Percentiles rank a stretch among this genome's conserved stretches.
Evolutionary conservation across 805 yeast genomes (phyloP).

Genomic region (Ogataea glucozyma): DNA sequence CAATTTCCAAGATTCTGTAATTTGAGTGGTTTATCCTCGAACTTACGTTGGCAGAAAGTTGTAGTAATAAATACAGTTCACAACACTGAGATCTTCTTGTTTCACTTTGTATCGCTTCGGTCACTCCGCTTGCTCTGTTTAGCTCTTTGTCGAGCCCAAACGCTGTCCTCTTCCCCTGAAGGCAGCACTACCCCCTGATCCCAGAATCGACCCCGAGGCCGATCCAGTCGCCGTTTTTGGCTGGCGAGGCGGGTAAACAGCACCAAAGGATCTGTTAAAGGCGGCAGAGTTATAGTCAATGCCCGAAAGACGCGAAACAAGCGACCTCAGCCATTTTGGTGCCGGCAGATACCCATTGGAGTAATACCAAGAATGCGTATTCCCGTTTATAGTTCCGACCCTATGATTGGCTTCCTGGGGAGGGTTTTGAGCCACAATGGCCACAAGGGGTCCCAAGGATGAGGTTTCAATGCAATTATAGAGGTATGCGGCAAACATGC

Average conservation of each 20-base stretch:
- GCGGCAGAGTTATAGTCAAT: conserved; percentile 33
- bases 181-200: conserved; percentile 38
- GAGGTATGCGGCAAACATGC: conserved; percentile 56
- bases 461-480: conserved; percentile 64
- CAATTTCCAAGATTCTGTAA: too few relatives aligned
- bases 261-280: conserved; percentile 29
- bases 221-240: conserved; percentile 14
- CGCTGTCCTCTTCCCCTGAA: conserved; percentile 30
- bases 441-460: conserved; percentile 48
- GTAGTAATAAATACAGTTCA: too few relatives aligned
- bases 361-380: conserved; percentile 38
- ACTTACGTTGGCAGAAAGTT: too few relatives aligned
- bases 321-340: conserved; percentile 45
- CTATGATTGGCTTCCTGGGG: conserved; percentile 25
- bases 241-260: conserved; percentile 18
- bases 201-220: conserved; percentile 20
- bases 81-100: too few relatives aligned
- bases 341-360: conserved; percentile 59
- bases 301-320: conserved; percentile 34
- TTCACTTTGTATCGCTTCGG: too few relatives aligned
- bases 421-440: conserved; percentile 26
- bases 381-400: conserved; percentile 33
- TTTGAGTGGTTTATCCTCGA: too few relatives aligned
- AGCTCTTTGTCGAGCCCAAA: conserved; percentile 30
- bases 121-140: too few relatives aligned